These are phyloP conservation scores for Leishmania lainsoni DNA, from an alignment of 208 protist genomes.

Conservation along the genomic window DNA sequence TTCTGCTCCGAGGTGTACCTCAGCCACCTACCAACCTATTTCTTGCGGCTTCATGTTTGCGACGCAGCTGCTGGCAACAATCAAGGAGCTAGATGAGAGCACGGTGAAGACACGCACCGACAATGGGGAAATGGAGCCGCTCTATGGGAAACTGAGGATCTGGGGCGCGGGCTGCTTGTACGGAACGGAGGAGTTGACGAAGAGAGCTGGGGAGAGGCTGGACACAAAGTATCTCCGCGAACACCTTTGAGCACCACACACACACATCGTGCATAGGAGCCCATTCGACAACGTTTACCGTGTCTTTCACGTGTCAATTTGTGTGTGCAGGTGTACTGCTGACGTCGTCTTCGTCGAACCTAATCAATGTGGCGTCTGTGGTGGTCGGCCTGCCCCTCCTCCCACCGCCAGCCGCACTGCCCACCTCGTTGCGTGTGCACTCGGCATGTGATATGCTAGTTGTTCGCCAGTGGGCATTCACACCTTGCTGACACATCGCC, in stretches of 20 bases:
- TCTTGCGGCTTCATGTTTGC: conserved; percentile 86
- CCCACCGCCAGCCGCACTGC: background rate
- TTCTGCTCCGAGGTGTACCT: conserved; percentile 53
- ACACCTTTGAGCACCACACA: background rate
- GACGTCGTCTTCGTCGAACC: background rate
- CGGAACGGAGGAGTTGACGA: background rate
- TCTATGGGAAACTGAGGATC: too few relatives aligned
- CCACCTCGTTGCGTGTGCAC: too few relatives aligned
- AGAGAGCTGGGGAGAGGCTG: too few relatives aligned
- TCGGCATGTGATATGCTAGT: too few relatives aligned
- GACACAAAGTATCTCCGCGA: too few relatives aligned
- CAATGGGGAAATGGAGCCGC: too few relatives aligned
- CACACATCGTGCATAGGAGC: background rate
- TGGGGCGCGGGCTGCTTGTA: conserved; percentile 22
- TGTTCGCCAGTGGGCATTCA: too few relatives aligned
- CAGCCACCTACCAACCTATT: conserved; percentile 50
- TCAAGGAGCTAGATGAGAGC: conserved; percentile 46
- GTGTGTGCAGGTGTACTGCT: too few relatives aligned
- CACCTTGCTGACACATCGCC: too few relatives aligned
- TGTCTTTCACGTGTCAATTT: too few relatives aligned
- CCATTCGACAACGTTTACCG: too few relatives aligned
- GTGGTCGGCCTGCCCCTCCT: background rate
- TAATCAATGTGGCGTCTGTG: background rate
- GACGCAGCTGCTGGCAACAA: conserved; percentile 70
- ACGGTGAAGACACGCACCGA: too few relatives aligned